Evolutionary conservation across 2,329 filamentous ascomycete genomes (phyloP).

Genomic region (Phaeosphaeriaceae sp.): DNA sequence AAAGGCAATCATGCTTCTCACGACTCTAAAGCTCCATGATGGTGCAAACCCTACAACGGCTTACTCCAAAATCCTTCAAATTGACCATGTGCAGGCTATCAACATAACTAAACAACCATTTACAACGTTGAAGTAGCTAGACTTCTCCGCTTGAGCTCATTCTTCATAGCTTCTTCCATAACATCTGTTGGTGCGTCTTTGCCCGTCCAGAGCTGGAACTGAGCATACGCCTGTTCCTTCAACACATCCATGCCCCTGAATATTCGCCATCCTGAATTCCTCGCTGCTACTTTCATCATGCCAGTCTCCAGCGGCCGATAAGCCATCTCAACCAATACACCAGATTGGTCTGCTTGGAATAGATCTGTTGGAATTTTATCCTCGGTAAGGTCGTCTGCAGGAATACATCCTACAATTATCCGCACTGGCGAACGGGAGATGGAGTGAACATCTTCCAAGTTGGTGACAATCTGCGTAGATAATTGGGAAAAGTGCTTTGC

Average conservation of each 20-base stretch:
- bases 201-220: too few relatives aligned
- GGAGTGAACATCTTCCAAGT: not conserved
- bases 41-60: too few relatives aligned
- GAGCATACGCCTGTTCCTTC: too few relatives aligned
- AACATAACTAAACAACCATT: not conserved
- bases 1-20: too few relatives aligned
- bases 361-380: not conserved
- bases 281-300: constrained; percentile 6
- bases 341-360: not conserved
- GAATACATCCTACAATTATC: not conserved
- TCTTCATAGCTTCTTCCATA: not conserved
- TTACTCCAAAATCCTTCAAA: too few relatives aligned
- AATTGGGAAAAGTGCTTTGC: not conserved
- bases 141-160: not conserved
- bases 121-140: not conserved
- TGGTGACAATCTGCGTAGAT: not conserved
- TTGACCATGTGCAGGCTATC: too few relatives aligned
- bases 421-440: not conserved
- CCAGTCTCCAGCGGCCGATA: constrained; percentile 5
- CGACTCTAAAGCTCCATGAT: too few relatives aligned
- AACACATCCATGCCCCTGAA: too few relatives aligned
- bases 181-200: not conserved
- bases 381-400: not conserved
- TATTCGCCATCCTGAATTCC: constrained; percentile 1
- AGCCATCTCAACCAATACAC: constrained; percentile 9